Base-by-base conservation (phyloP, 441 rosid genomes). In the Theobroma grandiflorum region DNA sequence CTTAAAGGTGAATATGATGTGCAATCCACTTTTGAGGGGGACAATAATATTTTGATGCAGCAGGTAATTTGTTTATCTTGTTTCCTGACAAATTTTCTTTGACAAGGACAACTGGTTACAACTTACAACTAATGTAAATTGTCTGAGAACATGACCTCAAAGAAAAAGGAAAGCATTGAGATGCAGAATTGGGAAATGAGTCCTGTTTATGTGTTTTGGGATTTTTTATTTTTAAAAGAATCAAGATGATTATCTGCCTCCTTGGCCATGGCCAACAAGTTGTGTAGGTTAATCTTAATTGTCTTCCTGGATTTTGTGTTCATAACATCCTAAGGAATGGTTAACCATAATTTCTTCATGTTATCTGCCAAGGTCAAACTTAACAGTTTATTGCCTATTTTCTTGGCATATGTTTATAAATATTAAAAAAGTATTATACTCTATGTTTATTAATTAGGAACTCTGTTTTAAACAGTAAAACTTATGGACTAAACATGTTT, bases 21-120 rank as follows among this genome's bases (percentile, higher is more conserved):
- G 75, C 99, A 95, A 82, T 86, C 93, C 73, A 96, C 99, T 33
- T 92, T 96, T 80, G 99, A 96, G 85, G 98, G 98, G 52, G 98
- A 96, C 88, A 96, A 95, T 76, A 91, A 93, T 80, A 92, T 96
- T 43, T 79, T 96, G 76, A 91, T 96, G 98, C 98, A 95, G 84
- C 99, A 96, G 97, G 99, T 93, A 89, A 47, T 38, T 70, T 58
- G 6, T 40, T 59, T 35, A 33, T 68, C 26, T 47, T 59, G 61
- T 35, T 76, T 64, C 3, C 37, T 59, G 40, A 12, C 57, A 20
- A 77, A 55, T 45, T 45, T 45, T 18, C 18, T 31, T 45, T 70
- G 70, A 33, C 33, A 37, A 64, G 37, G 47, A 37, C 70, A 20
- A 6, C 3, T 49, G 15, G 22, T 37, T 35, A 50, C 33, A 45